Base-by-base conservation (phyloP, 805 yeast genomes). In the Hanseniaspora hatyaiensis region DNA sequence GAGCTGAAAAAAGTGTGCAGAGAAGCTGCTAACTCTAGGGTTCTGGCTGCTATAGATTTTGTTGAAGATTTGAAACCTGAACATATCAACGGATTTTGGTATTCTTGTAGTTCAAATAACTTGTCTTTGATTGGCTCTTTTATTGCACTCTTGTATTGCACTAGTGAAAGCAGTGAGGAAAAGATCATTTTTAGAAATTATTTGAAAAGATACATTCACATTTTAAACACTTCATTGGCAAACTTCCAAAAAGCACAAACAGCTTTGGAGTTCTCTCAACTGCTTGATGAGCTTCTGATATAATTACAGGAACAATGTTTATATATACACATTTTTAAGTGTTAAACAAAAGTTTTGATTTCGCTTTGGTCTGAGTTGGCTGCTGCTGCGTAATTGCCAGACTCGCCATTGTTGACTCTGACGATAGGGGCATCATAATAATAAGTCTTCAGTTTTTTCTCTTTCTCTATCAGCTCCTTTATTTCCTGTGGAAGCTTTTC, bases 31-130 rank as follows among this genome's bases (percentile, higher is more conserved):
- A 77, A 73, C 50, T 81, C 94, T 1, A 68, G 97, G 57, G 67
- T 88, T 15, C 64, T 75, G 6, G 95, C 95, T 0, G 84, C 95
- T 0, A 75, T 83, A 51, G 92, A 82, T 47, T 82, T 85, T 61
- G 78, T 84, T 8, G 67, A 80, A 42, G 80, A 77, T 51, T 69
- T 88, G 60, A 80, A 78, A 54, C 80, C 82, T 8, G 95, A 86
- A 54, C 94, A 86, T 57, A 71, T 85, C 40, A 88, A 80, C 59
- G 77, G 94, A 9, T 87, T 86, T 61, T 88, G 96, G 96, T 92
- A 84, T 63, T 75, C 87, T 1, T 76, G 87, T 1, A 75, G 95
- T 0, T 71, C 92, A 0, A 72, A 82, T 12, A 85, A 84, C 57
- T 76, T 88, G 53, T 77, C 94, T 6, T 64, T 84, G 31, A 84